Percentiles rank a stretch among this genome's conserved stretches.
These are phyloP conservation scores for Leccinum arenicola DNA, from an alignment of 768 basidiomycete species.

Conservation along the genomic window DNA sequence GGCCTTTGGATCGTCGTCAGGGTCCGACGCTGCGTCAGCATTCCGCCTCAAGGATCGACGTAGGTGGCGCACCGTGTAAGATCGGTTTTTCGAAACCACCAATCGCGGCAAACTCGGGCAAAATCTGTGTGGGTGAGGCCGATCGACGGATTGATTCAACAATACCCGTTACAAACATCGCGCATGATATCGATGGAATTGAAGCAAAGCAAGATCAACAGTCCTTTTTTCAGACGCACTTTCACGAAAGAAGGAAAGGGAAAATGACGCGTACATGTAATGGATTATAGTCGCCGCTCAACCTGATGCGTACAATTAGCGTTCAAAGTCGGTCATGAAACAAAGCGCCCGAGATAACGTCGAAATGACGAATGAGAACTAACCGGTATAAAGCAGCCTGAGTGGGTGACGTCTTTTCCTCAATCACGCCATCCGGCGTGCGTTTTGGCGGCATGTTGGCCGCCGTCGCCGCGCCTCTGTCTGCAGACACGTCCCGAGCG, in stretches of 20 bases:
- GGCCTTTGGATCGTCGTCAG: slow-evolving; percentile 38
- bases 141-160: slow-evolving; percentile 3
- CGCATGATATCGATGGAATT: neutral
- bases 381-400: slow-evolving; percentile 95
- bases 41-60: too few relatives aligned
- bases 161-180: neutral
- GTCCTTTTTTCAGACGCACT: neutral
- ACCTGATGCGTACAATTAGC: slow-evolving; percentile 37
- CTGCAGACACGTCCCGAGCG: slow-evolving; percentile 36
- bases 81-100: slow-evolving; percentile 95
- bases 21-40: neutral
- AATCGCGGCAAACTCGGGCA: slow-evolving; percentile 89
- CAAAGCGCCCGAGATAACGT: neutral
- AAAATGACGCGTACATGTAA: slow-evolving; percentile 59
- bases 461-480: slow-evolving; percentile 87
- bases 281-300: slow-evolving; percentile 92
- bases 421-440: slow-evolving; percentile 77
- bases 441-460: slow-evolving; percentile 79
- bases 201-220: neutral
- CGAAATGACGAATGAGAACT: slow-evolving; percentile 11
- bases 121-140: slow-evolving; percentile 50
- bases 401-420: slow-evolving; percentile 78
- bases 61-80: slow-evolving; percentile 50
- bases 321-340: neutral
- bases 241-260: neutral